These are phyloP conservation scores for Endothia cerciana DNA, from an alignment of 2,329 filamentous ascomycete species.

Conservation along the genomic window DNA sequence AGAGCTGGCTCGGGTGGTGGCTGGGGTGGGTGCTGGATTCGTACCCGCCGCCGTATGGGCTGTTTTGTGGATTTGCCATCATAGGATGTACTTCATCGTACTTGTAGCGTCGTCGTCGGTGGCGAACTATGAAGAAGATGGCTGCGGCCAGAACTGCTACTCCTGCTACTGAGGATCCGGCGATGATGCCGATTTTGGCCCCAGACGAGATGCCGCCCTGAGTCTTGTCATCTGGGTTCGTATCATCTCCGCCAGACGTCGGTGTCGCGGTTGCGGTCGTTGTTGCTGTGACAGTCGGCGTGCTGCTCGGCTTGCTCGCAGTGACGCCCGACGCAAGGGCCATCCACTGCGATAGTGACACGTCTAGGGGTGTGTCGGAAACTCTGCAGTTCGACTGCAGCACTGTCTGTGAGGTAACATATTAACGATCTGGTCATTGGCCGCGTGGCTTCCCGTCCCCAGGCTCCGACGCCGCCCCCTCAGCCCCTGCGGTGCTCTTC, in stretches of 20 bases:
- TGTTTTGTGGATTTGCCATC: slow-evolving; percentile 32
- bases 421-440: not conserved
- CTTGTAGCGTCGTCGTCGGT: slow-evolving; percentile 30
- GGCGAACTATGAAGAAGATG: slow-evolving; percentile 34
- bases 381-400: slow-evolving; percentile 49
- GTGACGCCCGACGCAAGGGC: slow-evolving; percentile 35
- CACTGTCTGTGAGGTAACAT: slow-evolving; percentile 36
- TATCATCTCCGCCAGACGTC: slow-evolving; percentile 17
- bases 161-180: slow-evolving; percentile 32
- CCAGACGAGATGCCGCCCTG: slow-evolving; percentile 32
- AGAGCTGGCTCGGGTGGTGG: slow-evolving; percentile 8
- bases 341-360: slow-evolving; percentile 49
- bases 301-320: slow-evolving; percentile 24
- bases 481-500: not conserved
- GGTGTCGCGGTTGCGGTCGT: slow-evolving; percentile 23
- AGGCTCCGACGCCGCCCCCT: not conserved
- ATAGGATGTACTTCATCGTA: slow-evolving; percentile 38
- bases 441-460: not conserved
- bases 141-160: slow-evolving; percentile 31
- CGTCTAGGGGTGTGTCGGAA: slow-evolving; percentile 47
- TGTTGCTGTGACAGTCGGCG: slow-evolving; percentile 9
- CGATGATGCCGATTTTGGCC: slow-evolving; percentile 37
- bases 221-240: slow-evolving; percentile 1
- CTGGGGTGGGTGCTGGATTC: slow-evolving; percentile 1
- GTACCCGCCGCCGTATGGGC: slow-evolving; percentile 6